Evolutionary conservation across 306 rosid genomes (phyloP).

Genomic region (Hippophae tibetana): DNA sequence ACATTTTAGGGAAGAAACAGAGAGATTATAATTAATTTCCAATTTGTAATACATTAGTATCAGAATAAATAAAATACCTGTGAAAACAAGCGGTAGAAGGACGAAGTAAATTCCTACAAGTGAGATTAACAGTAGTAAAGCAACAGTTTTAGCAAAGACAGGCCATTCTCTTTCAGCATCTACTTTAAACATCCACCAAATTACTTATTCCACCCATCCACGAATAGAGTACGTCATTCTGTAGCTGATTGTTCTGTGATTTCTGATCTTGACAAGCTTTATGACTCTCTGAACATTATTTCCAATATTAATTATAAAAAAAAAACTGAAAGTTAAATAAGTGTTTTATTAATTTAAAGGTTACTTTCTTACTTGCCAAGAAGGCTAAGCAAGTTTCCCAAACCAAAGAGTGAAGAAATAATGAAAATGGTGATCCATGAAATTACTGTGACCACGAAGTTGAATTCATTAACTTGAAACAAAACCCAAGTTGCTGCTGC

Average conservation of each 20-base stretch:
- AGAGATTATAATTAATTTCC: not conserved
- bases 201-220: conserved; percentile 34
- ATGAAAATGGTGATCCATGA: conserved; percentile 40
- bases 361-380: conserved; percentile 39
- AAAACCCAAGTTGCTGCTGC: conserved; percentile 54
- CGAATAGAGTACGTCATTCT: conserved; percentile 17
- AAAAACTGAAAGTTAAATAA: too few relatives aligned
- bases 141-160: conserved; percentile 25
- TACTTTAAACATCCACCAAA: conserved; percentile 31
- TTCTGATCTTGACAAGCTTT: conserved; percentile 24
- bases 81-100: conserved; percentile 33
- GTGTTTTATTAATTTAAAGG: not conserved
- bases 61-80: conserved; percentile 19
- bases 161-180: conserved; percentile 31
- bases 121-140: conserved; percentile 38
- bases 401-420: conserved; percentile 40
- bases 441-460: conserved; percentile 38
- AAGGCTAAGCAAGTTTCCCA: conserved; percentile 40
- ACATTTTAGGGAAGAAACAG: not conserved
- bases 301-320: not conserved
- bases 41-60: not conserved
- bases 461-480: conserved; percentile 42
- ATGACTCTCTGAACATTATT: conserved; percentile 29
- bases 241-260: conserved; percentile 24
- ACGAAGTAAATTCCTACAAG: conserved; percentile 28